Evolutionary conservation across 108 stramenopile species (phyloP), one percentile per base, ranked within the genome.

Genomic region (Pelagomonas calceolata): DNA sequence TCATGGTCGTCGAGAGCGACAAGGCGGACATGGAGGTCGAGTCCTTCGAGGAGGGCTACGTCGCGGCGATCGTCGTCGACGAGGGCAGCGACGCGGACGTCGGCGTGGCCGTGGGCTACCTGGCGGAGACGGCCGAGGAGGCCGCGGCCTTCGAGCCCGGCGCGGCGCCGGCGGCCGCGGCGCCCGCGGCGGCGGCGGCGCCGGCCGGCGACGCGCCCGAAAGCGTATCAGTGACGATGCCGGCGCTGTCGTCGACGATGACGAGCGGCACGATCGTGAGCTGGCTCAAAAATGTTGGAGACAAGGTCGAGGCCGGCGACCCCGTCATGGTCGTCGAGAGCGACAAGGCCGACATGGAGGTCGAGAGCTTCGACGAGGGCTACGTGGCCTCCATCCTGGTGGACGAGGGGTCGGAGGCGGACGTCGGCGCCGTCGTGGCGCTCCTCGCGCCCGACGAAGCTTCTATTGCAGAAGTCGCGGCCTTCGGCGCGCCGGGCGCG

Each of bases 1-100:
- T 95, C 73, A 92, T 98, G 89, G 93, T 96, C 43, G 94, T 96
- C 17, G 95, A 96, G 81, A 89, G 88, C 66, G 96, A 98, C 70
- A 84, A 84, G 71, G 83, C 83, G 0, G 83, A 84, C 69, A 84
- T 84, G 83, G 83, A 84, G 33, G 81, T 82, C n/a, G 83, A 84
- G 60, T 63, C 80, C 0, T 82, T 79, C 63, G 72, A 77, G 12
- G 71, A 72, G 65, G 39, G 83, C 21, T 82, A 64, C 66, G 44
- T 84, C 39, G 83, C 83, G 0, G 76, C 77, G 30, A 75, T 84
- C 29, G 15, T 82, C 14, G 75, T 80, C 10, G 68, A 63, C 0
- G 83, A 84, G 45, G 83, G 83, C 0, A 69, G 68, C 30, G 51
- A 34, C 32, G 79, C 82, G 0, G 43, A 66, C 60, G 83, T 84